A percentile compares a stretch with the other conserved stretches of the same genome.
Evolutionary conservation across 2,329 filamentous ascomycete genomes (phyloP).

Genomic region (Fusarium pseudograminearum): DNA sequence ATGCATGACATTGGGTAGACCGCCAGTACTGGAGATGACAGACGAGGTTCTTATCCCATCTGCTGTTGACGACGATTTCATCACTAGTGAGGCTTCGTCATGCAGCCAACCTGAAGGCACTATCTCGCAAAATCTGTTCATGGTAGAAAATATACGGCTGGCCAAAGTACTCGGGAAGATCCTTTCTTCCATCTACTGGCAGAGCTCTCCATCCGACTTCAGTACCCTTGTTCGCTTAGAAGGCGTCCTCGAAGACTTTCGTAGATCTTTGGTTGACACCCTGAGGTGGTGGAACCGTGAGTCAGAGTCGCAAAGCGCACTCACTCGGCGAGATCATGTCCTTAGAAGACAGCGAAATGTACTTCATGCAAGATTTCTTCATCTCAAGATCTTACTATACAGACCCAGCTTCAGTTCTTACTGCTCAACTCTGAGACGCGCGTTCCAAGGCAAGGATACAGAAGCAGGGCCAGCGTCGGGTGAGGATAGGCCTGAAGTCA

Average conservation of each 20-base stretch:
- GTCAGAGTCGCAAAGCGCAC: background rate
- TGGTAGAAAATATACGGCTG: slow-evolving; percentile 1
- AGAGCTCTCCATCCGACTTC: background rate
- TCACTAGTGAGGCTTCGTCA: rapidly evolving
- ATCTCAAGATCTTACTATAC: background rate
- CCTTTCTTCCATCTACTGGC: background rate
- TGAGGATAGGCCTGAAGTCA: rapidly evolving
- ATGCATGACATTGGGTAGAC: slow-evolving; percentile 11
- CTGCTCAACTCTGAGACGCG: background rate
- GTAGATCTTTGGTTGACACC: background rate
- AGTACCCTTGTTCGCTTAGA: background rate
- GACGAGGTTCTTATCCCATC: background rate
- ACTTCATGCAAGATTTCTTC: background rate
- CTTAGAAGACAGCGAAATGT: background rate
- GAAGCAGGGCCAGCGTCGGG: rapidly evolving
- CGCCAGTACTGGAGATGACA: background rate
- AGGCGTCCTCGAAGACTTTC: background rate
- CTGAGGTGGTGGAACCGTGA: background rate
- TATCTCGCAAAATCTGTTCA: slow-evolving; percentile 1
- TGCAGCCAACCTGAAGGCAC: background rate
- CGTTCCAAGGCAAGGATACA: background rate
- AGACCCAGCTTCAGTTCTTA: background rate
- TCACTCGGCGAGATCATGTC: background rate
- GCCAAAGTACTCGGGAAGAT: slow-evolving; percentile 10
- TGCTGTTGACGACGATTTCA: slow-evolving; percentile 2